Percentiles rank a stretch among this genome's conserved stretches.
These are phyloP conservation scores for Pseudocercospora crystallina DNA, from an alignment of 2,329 filamentous ascomycete species.

Conservation along the genomic window DNA sequence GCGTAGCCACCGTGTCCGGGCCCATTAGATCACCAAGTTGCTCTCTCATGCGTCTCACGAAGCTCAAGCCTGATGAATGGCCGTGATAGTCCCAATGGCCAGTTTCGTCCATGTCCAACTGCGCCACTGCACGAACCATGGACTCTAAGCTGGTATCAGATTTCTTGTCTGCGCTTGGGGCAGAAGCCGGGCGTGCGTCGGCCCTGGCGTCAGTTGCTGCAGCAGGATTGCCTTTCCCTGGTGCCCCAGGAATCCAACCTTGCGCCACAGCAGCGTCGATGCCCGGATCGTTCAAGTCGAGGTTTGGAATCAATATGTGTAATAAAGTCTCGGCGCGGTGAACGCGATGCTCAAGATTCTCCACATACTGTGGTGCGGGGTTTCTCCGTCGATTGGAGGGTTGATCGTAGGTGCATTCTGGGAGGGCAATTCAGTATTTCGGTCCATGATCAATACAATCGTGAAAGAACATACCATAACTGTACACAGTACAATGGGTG, in stretches of 20 bases:
- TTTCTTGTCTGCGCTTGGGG: conserved; percentile 44
- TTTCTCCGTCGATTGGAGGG: conserved; percentile 89
- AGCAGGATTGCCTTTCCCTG: conserved; percentile 31
- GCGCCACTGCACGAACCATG: conserved; percentile 91
- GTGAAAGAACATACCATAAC: conserved; percentile 70
- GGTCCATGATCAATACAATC: neutral
- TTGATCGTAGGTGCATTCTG: conserved; percentile 94
- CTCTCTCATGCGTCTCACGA: conserved; percentile 81
- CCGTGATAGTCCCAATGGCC: conserved; percentile 96
- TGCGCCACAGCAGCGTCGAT: conserved; percentile 68
- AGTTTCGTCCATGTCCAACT: conserved; percentile 85
- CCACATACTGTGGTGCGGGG: conserved; percentile 88
- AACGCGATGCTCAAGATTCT: conserved; percentile 78
- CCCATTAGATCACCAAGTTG: conserved; percentile 78
- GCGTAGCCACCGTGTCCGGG: conserved; percentile 57
- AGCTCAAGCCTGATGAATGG: conserved; percentile 86
- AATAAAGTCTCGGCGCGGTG: conserved; percentile 80
- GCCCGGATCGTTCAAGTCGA: conserved; percentile 80
- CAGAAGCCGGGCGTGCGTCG: conserved; percentile 24
- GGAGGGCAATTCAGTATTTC: neutral
- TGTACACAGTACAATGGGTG: conserved; percentile 96
- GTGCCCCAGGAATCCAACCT: conserved; percentile 40
- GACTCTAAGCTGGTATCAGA: conserved; percentile 75
- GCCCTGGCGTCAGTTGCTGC: conserved; percentile 8
- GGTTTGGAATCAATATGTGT: conserved; percentile 75